Base-by-base conservation (phyloP, 345 rosid species). In the Hibiscus tridactylites region DNA sequence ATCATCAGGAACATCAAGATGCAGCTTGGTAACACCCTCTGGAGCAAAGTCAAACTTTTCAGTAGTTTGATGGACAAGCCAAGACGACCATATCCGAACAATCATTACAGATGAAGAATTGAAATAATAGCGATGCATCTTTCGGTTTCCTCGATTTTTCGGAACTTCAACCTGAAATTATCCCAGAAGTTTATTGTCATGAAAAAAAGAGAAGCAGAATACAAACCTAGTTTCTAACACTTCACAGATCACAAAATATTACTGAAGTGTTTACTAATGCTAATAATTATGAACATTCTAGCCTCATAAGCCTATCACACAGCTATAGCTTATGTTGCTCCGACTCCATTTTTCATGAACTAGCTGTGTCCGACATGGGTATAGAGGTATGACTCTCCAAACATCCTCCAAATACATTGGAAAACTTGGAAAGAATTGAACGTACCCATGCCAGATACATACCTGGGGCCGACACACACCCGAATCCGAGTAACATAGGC, bases 41-140 rank as follows among this genome's bases (percentile, higher is more conserved):
- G 97, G 87, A 72, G 97, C 91, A 67, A 83, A 86, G 76, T 83
- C 91, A 54, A 88, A 70, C 50, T 87, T 78, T 72, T 86, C 90
- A n/a, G 87, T 63, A 61, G 86, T 82, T 69, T 87, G 86, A 68
- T 81, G 88, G 57, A 95, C 99, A 17, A 95, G 97, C 99, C 99
- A 95, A 64, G 98, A 92, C 71, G 99, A 92, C 98, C 98, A 95
- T 46, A 95, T 87, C 46, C 98, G 89, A 3, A 90, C 88, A 35
- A 95, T 82, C 88, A 81, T 89, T 28, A 88, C 91, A 24, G 88
- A 83, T 17, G 89, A 84, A 35, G 92, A 86, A 84, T 78, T 83
- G 74, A 95, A 95, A 76, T 61, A 81, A 87, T 91, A 90, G 46
- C 97, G 79, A 60, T 95, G 97, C 98, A 95, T 95, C 83, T 76